phyloP scores from a whole-genome alignment of 176 grass and related monocot genomes.

The Alloteropsis semialata region DNA sequence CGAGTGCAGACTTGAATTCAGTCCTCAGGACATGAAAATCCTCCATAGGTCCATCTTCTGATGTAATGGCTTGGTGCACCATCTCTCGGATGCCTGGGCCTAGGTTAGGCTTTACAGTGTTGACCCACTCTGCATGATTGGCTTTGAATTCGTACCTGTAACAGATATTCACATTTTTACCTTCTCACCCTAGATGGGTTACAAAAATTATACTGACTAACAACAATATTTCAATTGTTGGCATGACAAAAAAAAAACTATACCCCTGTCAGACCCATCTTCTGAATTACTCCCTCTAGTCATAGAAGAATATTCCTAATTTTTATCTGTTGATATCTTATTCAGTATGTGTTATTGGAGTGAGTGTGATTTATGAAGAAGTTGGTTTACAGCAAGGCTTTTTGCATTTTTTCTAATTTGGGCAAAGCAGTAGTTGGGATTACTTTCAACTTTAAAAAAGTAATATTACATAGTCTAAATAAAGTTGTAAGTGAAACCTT shows the following conservation, averaged over 20 bases:
- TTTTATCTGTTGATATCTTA: neutral
- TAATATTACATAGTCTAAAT: neutral
- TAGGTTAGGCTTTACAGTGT: slow-evolving; percentile 58
- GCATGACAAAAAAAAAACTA: neutral
- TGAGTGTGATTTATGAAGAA: neutral
- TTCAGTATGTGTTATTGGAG: neutral
- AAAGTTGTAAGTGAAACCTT: slow-evolving; percentile 39
- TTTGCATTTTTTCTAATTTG: neutral
- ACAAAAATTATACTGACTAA: neutral
- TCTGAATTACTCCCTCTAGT: neutral
- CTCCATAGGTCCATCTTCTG: slow-evolving; percentile 43
- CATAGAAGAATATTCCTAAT: neutral
- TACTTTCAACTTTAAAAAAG: neutral
- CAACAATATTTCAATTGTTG: neutral
- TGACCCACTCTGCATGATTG: slow-evolving; percentile 80
- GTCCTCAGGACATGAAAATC: slow-evolving; percentile 40
- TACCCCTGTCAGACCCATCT: neutral
- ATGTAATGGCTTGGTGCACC: slow-evolving; percentile 48
- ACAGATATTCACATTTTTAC: neutral
- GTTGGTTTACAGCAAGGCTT: too few relatives aligned
- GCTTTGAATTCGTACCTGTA: slow-evolving; percentile 78
- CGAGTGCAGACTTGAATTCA: slow-evolving; percentile 55
- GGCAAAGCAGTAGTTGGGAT: neutral
- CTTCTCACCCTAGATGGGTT: neutral
- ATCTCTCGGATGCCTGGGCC: slow-evolving; percentile 70